Percentiles rank a stretch among this genome's conserved stretches.
phyloP scores from a whole-genome alignment of 2,329 filamentous ascomycete genomes.

The Cladorrhinum sp. region DNA sequence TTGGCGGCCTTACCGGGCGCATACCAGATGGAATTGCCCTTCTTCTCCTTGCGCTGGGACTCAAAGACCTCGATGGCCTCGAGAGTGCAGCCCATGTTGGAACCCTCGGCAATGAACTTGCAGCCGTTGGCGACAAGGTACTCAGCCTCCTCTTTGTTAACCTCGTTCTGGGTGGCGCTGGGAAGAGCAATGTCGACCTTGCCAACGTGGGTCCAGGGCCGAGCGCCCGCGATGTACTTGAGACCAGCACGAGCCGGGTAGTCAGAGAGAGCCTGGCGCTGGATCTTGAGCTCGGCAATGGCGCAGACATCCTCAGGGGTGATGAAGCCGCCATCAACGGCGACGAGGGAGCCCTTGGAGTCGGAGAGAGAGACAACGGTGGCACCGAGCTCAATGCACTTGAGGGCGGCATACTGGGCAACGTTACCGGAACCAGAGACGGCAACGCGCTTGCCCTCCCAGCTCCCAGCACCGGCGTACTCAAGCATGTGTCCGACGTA shows the following conservation, averaged over 20 bases:
- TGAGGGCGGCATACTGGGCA: conserved; percentile 94
- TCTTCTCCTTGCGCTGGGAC: conserved; percentile 68
- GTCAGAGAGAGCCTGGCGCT: conserved; percentile 76
- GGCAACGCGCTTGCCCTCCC: conserved; percentile 88
- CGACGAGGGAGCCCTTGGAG: conserved; percentile 80
- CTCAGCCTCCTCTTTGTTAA: conserved; percentile 85
- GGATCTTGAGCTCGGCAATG: conserved; percentile 83
- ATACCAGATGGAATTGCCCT: conserved; percentile 78
- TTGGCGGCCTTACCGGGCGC: conserved; percentile 96
- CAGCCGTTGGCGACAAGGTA: conserved; percentile 72
- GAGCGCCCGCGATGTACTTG: conserved; percentile 81
- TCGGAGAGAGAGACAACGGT: conserved; percentile 92
- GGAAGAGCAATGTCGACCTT: conserved; percentile 89
- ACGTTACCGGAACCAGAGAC: conserved; percentile 98
- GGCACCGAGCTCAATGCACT: conserved; percentile 92
- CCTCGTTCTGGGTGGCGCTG: conserved; percentile 96
- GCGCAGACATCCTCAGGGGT: conserved; percentile 72
- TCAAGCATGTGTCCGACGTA: conserved; percentile 95
- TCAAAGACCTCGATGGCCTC: conserved; percentile 94
- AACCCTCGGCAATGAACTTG: conserved; percentile 90
- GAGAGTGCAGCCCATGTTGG: conserved; percentile 98
- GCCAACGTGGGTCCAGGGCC: conserved; percentile 88
- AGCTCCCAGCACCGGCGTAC: conserved; percentile 81
- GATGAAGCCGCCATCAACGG: conserved; percentile 67
- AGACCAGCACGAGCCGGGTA: conserved; percentile 62